Evolutionary conservation across 1,284 basidiomycete species (phyloP).

Genomic region (Rhodotorula sp.): DNA sequence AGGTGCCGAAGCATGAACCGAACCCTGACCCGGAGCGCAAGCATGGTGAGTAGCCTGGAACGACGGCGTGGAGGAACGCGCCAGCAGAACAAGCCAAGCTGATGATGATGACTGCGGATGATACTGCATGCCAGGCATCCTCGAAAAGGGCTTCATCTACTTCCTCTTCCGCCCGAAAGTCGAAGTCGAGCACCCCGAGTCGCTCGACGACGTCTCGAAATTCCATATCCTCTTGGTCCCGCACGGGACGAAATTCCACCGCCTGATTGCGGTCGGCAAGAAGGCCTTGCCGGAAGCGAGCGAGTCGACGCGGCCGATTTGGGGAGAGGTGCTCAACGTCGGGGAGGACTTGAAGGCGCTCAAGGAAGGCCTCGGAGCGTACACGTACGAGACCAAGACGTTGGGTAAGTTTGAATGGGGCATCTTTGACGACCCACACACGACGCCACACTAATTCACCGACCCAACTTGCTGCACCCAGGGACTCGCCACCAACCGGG

Average conservation of each 20-base stretch:
- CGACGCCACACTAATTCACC: too few species aligned
- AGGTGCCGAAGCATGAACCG: constrained; percentile 7
- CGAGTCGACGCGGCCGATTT: constrained; percentile 23
- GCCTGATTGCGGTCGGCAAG: constrained; percentile 62
- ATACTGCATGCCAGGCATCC: constrained; percentile 40
- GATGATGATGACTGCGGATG: too few species aligned
- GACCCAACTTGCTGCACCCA: not conserved
- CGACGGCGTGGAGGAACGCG: too few species aligned
- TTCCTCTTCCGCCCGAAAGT: constrained; percentile 68
- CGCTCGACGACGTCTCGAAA: constrained; percentile 62
- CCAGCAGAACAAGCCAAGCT: too few species aligned
- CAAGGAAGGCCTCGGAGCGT: constrained; percentile 58
- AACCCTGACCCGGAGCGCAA: constrained; percentile 27
- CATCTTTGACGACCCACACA: too few species aligned
- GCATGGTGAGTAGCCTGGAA: constrained; percentile 15
- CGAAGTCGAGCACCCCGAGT: constrained; percentile 58
- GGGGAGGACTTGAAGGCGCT: constrained; percentile 59
- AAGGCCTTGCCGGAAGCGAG: constrained; percentile 61
- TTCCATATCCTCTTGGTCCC: constrained; percentile 64
- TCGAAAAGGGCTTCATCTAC: constrained; percentile 56
- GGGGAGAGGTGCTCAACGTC: constrained; percentile 47
- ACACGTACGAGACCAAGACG: constrained; percentile 66
- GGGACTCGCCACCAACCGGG: constrained; percentile 57
- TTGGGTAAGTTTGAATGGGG: constrained; percentile 51
- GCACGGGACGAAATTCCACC: constrained; percentile 56